Evolutionary conservation across 257 asterid species (phyloP).

Genomic region (Jasminum sambac): DNA sequence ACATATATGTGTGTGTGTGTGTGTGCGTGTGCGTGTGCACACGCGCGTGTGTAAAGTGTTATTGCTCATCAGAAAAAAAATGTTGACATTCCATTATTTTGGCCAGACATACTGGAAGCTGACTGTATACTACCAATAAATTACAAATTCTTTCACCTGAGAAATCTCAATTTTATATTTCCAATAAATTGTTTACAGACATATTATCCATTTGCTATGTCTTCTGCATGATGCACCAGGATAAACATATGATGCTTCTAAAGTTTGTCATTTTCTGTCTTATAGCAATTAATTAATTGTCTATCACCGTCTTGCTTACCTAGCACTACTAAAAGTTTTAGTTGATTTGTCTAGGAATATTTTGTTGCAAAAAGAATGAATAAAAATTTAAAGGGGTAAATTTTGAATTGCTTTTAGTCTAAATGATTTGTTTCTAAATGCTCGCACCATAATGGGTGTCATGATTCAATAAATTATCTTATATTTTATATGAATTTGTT

Average conservation of each 20-base stretch:
- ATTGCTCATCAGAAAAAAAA: neutral
- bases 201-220: neutral
- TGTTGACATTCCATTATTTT: neutral
- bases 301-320: neutral
- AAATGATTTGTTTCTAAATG: conserved; percentile 1
- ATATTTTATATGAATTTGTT: conserved; percentile 13
- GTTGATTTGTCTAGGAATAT: neutral
- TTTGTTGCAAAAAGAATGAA: neutral
- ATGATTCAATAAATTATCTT: conserved; percentile 2
- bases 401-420: neutral
- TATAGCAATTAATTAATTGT: neutral
- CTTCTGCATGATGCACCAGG: neutral
- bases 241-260: neutral
- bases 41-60: neutral
- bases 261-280: neutral
- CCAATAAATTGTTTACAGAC: neutral
- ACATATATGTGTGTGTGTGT: neutral
- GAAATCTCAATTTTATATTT: neutral
- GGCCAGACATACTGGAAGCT: neutral
- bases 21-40: no score
- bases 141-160: neutral
- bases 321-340: neutral
- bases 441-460: neutral
- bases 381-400: neutral
- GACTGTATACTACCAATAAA: neutral